Conservation (phyloP, 306 rosid genomes). For the Malus sieversii region DNA sequence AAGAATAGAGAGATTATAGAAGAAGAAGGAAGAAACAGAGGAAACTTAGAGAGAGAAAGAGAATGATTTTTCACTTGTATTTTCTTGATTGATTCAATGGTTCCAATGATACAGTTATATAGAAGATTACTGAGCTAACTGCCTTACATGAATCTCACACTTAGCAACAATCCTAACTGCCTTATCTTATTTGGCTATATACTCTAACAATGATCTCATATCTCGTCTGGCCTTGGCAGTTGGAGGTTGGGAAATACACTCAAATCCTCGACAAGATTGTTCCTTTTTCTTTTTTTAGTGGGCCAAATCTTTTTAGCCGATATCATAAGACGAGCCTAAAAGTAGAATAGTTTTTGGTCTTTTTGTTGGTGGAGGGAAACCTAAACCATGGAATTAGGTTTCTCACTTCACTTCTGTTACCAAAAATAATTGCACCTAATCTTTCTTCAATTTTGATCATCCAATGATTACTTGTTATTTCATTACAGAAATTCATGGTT, state of each 20-base stretch:
- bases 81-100: no score
- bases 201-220: neutral
- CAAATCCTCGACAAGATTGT: no score
- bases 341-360: neutral
- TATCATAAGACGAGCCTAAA: no score
- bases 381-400: neutral
- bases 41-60: no score
- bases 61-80: no score
- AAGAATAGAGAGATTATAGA: no score
- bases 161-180: no score
- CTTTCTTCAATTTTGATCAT: neutral
- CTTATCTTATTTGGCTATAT: no score
- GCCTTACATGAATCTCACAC: no score
- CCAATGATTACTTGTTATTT: neutral
- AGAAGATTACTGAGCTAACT: no score
- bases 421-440: neutral
- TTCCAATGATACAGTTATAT: no score
- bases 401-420: neutral
- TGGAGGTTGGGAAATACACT: neutral
- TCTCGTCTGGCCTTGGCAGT: neutral
- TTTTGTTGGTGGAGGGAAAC: neutral
- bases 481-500: neutral
- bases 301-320: neutral
- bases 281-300: neutral
- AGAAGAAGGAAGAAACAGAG: no score